These are phyloP conservation scores for Candida glaebosa DNA, from an alignment of 805 yeast species.

Conservation along the genomic window DNA sequence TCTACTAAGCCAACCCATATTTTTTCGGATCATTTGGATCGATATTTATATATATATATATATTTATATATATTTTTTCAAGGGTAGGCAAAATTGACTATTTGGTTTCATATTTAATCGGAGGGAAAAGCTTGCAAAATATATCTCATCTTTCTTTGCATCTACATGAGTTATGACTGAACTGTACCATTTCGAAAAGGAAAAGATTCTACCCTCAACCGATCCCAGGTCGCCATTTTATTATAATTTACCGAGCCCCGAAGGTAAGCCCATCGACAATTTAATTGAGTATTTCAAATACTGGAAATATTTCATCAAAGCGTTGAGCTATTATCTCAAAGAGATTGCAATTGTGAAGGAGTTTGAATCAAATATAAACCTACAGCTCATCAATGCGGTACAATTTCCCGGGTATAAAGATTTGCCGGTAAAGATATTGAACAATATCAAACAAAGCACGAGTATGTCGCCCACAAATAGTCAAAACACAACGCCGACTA, in stretches of 20 bases:
- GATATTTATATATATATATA: too few relatives aligned
- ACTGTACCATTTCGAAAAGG: conserved; percentile 9
- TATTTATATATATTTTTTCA: too few relatives aligned
- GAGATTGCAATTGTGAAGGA: conserved; percentile 49
- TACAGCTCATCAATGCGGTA: conserved; percentile 35
- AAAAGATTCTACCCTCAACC: conserved; percentile 27
- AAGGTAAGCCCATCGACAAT: conserved; percentile 37
- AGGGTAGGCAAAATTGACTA: too few relatives aligned
- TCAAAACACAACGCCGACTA: conserved; percentile 7
- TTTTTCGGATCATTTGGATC: too few relatives aligned
- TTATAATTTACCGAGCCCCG: conserved; percentile 35
- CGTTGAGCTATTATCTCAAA: conserved; percentile 33
- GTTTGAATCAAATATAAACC: conserved; percentile 34
- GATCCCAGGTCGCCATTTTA: conserved; percentile 37
- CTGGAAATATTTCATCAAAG: conserved; percentile 38
- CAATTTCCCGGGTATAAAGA: conserved; percentile 44
- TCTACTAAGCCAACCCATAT: too few relatives aligned
- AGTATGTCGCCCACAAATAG: conserved; percentile 3
- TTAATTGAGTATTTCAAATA: conserved; percentile 36
- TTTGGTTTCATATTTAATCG: too few relatives aligned
- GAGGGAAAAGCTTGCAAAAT: too few relatives aligned
- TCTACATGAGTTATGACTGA: neutral
- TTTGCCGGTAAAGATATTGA: conserved; percentile 20
- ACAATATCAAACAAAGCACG: neutral
- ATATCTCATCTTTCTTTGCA: too few relatives aligned